A percentile compares a stretch with the other conserved stretches of the same genome.
Conservation (phyloP, 2,329 filamentous ascomycete genomes). For the Alternaria tenuissima region DNA sequence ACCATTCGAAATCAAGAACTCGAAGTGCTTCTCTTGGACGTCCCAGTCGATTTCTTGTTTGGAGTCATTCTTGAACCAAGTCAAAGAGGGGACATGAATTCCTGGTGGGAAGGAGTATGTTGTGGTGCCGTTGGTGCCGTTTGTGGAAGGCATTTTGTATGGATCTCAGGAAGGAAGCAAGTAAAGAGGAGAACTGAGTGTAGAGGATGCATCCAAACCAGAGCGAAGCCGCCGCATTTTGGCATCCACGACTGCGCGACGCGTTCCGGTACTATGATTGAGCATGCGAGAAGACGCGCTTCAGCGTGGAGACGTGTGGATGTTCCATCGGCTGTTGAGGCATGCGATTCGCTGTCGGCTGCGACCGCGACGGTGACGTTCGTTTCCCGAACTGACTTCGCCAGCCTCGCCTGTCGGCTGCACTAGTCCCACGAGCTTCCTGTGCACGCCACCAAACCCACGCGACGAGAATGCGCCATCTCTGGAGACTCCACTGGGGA, state of each 20-base stretch:
- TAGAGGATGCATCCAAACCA: neutral
- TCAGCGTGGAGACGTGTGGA: conserved; percentile 7
- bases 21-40: conserved; percentile 61
- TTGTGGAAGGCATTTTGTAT: conserved; percentile 43
- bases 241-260: conserved; percentile 19
- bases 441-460: conserved; percentile 21
- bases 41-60: conserved; percentile 65
- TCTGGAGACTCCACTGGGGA: conserved; percentile 31
- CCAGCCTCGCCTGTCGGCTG: conserved; percentile 11
- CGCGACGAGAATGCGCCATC: conserved; percentile 19
- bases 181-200: neutral
- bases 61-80: conserved; percentile 61
- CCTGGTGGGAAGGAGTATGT: conserved; percentile 58
- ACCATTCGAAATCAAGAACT: conserved; percentile 63
- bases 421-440: conserved; percentile 11
- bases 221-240: conserved; percentile 27
- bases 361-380: neutral
- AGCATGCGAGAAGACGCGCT: conserved; percentile 13
- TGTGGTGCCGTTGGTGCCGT: conserved; percentile 34
- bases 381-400: neutral
- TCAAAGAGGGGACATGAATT: conserved; percentile 66
- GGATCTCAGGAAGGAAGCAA: neutral
- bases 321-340: neutral
- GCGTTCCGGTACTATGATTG: conserved; percentile 28
- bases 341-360: conserved; percentile 18